Percentiles rank a stretch among this genome's conserved stretches.
phyloP scores from a whole-genome alignment of 306 rosid genomes.

The Cucurbita argyrosperma region DNA sequence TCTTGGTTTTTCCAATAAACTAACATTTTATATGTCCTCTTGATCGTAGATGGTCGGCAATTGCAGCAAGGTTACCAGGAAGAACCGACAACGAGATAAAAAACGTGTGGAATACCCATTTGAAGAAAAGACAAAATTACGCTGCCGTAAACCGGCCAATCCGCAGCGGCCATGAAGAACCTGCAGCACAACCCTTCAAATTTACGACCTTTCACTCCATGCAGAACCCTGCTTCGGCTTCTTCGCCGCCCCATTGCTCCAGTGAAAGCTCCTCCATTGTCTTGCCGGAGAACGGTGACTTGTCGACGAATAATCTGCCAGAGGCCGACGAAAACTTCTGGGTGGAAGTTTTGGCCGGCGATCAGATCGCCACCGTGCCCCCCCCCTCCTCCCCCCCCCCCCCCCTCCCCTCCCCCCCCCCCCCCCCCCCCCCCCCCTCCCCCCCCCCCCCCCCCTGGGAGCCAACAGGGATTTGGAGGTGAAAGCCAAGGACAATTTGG shows the following conservation, averaged over 20 bases:
- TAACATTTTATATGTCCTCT: background rate
- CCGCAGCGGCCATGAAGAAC: background rate
- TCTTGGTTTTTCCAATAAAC: background rate
- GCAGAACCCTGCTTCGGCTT: background rate
- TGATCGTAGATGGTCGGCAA: constrained; percentile 64
- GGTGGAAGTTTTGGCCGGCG: constrained; percentile 45
- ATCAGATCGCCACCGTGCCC: background rate
- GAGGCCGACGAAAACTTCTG: constrained; percentile 54
- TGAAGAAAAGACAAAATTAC: constrained; percentile 50
- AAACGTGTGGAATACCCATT: constrained; percentile 89
- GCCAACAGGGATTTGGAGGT: background rate
- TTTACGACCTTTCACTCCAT: background rate
- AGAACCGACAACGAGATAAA: constrained; percentile 86
- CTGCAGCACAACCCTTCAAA: background rate
- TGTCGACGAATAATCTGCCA: constrained; percentile 10
- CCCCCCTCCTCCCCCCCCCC: no score
- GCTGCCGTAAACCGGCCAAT: background rate
- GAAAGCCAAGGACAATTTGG: background rate
- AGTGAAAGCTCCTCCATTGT: constrained; percentile 31
- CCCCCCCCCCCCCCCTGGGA: no score
- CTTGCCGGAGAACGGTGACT: constrained; percentile 3
- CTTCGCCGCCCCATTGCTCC: constrained; percentile 34
- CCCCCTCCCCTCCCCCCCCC: no score
- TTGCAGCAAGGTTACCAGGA: constrained; percentile 74
- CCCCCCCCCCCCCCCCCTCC: no score